Conservation (phyloP, 2,329 filamentous ascomycete genomes). For the Rasamsonia emersonii region DNA sequence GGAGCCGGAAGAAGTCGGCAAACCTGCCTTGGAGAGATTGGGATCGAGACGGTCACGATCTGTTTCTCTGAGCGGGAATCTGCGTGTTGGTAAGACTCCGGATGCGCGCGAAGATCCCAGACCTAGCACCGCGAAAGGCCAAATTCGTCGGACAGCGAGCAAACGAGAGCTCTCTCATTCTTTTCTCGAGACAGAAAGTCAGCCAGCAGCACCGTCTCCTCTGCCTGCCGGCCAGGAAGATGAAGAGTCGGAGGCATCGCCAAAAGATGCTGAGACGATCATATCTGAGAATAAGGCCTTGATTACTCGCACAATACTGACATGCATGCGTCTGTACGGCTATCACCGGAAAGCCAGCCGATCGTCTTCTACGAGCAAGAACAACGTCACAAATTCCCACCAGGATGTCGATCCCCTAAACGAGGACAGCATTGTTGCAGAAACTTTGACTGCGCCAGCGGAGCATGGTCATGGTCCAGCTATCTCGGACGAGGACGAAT, state of each 20-base stretch:
- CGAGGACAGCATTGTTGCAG: constrained; percentile 12
- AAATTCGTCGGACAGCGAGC: constrained; percentile 9
- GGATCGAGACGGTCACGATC: constrained; percentile 23
- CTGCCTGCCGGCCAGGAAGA: no score
- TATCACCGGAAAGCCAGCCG: constrained; percentile 26
- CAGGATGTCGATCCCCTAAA: constrained; percentile 9
- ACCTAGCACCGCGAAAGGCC: constrained; percentile 15
- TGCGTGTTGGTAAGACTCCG: constrained; percentile 13
- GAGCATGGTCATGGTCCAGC: constrained; percentile 9
- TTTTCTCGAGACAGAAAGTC: constrained; percentile 14
- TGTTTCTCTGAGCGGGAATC: constrained; percentile 22
- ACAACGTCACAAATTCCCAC: constrained; percentile 1
- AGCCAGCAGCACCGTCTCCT: constrained; percentile 7
- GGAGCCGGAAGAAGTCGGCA: constrained; percentile 24
- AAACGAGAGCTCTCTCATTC: no score
- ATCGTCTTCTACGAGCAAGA: constrained; percentile 13
- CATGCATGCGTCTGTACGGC: constrained; percentile 36
- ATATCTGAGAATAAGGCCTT: constrained; percentile 32
- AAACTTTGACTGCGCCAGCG: constrained; percentile 2
- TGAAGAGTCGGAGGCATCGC: constrained; percentile 9
- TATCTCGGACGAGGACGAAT: constrained; percentile 29
- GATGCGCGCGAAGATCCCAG: constrained; percentile 12
- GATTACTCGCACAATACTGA: constrained; percentile 34
- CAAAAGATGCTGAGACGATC: constrained; percentile 20
- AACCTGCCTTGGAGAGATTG: constrained; percentile 21